Evolutionary conservation across 768 basidiomycete species (phyloP), one percentile per base, ranked within the genome.

Genomic region (Roridomyces roridus): DNA sequence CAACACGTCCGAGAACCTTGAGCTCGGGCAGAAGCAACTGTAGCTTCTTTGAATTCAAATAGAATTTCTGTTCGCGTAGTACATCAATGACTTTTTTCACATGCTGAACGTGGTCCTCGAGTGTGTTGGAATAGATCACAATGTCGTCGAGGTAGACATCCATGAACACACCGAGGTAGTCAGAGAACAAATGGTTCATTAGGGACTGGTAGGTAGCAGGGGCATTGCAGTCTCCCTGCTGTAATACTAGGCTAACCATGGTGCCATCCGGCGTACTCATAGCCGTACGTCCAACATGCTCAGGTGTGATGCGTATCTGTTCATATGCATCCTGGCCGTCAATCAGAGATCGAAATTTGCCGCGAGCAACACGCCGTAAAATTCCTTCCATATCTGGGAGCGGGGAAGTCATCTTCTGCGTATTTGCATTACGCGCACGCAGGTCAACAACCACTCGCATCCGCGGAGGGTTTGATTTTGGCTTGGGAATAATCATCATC

Each of bases 271-370:
- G 69, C 0, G 72, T 77, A 0, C 63, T 59, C 39, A 77, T 67
- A 0, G 70, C 55, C 0, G 73, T 69, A 1, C 57, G 17, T 1
- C 53, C 31, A 24, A 73, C 67, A 51, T 72, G 63, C 23, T 67
- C 63, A 24, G 68, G 65, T 0, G 57, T 40, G 8, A 75, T 67
- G 0, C 66, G 40, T 0, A 74, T 73, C 46, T 81, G 79, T 54
- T 81, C 74, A 63, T 77, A 82, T 0, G 78, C 76, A 50, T 73
- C 67, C 26, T 72, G 68, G 17, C 70, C 56, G 53, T 82, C 76
- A 20, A 53, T 53, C 12, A 53, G 9, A 6, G 43, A 37, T 8
- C 51, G 24, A 24, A 36, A 53, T 17, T 45, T 37, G 25, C 51
- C 25, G 26, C 43, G 44, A 12, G 51, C 42, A 5, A 45, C 43